Base-by-base conservation (phyloP, 306 rosid genomes). In the Pueraria montana region DNA sequence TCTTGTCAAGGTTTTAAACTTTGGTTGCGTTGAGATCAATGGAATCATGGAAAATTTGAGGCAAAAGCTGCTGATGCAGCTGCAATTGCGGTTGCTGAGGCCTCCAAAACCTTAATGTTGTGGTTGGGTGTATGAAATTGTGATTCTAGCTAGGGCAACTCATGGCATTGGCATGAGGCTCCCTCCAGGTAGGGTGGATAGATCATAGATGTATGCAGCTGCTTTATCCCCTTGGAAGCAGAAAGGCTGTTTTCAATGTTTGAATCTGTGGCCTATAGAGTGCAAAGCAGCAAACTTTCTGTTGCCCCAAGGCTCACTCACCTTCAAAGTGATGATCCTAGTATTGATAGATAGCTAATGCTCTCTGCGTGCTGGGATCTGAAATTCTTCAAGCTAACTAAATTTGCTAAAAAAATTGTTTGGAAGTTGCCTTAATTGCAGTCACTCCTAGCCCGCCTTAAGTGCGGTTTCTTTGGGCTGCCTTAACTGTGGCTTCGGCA, bases 341-440 rank as follows among this genome's bases (percentile, higher is more conserved):
- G 4, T 8, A 11, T 74, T 56, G 24, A 43, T 43, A 6, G 13
- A 18, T 53, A 8, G 53, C 9, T 43, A 13, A 63, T 71, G 40
- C 48, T 20, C 75, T 53, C 27, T 53, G 40, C 18, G 24, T 56
- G 14, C 2, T 61, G 52, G 43, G 52, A 16, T 67, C 42, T 73
- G 68, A 64, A 69, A 55, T 40, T 68, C 58, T 53, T 42, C 55
- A 23, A 27, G 14, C 14, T 48, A 58, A 74, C 38, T 72, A 12
- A 23, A 20, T 20, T 80, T 18, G 6, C 23, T 18, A 43, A 56
- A 27, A 13, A 40, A 72, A 1, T 59, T 7, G 14, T 78, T 78
- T 49, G 20, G 56, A 49, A 49, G 20, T 14, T 7, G 11, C 59
- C 20, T 17, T 53, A 53, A 18, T 18, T 18, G 59, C 11, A 5